Conservation (phyloP, 768 basidiomycete species). For the Mycena olivaceomarginata region DNA sequence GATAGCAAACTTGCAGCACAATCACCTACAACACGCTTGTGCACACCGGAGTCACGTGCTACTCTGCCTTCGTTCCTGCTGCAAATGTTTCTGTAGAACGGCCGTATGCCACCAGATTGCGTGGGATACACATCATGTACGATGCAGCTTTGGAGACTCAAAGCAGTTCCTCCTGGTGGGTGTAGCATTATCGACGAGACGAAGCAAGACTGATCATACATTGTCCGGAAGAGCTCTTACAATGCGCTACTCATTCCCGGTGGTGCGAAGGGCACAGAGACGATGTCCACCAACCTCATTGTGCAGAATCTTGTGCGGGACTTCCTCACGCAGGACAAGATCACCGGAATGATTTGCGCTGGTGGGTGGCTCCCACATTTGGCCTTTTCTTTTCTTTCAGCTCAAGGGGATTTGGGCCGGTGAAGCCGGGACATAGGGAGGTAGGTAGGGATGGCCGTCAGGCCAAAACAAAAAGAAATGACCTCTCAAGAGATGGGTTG, state of each 20-base stretch:
- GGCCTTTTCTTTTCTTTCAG: too few relatives aligned
- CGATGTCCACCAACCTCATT: conserved; percentile 74
- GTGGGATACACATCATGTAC: conserved; percentile 84
- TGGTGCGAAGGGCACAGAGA: conserved; percentile 86
- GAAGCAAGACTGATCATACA: not conserved
- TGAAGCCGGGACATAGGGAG: too few relatives aligned
- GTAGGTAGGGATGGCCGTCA: too few relatives aligned
- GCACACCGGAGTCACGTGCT: conserved; percentile 80
- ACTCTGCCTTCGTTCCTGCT: conserved; percentile 75
- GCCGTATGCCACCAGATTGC: conserved; percentile 77
- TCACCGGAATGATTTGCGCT: conserved; percentile 92
- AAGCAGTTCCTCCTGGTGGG: conserved; percentile 69
- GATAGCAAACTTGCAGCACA: conserved; percentile 67
- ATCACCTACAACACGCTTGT: conserved; percentile 90
- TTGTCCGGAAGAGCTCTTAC: conserved; percentile 52
- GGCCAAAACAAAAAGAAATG: too few relatives aligned
- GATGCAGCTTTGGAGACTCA: conserved; percentile 70
- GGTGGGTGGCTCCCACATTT: conserved; percentile 62
- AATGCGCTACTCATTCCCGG: conserved; percentile 92
- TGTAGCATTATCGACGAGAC: not conserved
- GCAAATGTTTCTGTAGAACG: conserved; percentile 52
- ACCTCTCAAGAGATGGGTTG: too few relatives aligned
- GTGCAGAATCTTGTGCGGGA: conserved; percentile 79
- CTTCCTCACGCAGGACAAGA: conserved; percentile 74
- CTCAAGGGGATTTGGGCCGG: too few relatives aligned